A percentile compares a stretch with the other conserved stretches of the same genome.
phyloP scores from a whole-genome alignment of 495 filamentous ascomycete genomes.

The Talaromyces thailandensis region DNA sequence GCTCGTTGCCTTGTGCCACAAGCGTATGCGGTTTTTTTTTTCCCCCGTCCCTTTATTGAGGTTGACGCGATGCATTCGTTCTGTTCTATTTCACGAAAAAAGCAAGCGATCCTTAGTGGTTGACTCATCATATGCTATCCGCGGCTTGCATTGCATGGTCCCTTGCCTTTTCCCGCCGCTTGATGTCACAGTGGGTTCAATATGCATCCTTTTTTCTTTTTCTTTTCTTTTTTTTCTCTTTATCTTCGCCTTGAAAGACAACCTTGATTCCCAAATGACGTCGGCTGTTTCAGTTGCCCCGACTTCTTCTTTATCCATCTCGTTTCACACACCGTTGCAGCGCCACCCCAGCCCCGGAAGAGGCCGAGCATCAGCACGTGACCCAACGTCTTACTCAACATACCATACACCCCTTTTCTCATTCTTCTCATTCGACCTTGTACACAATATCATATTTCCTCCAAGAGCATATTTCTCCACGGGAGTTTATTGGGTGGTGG shows the following conservation, averaged over 20 bases:
- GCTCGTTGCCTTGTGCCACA: not conserved
- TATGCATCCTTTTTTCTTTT: not conserved
- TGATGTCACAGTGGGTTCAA: conserved; percentile 5
- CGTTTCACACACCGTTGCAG: not conserved
- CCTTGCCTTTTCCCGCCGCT: conserved; percentile 3
- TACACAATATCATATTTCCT: not conserved
- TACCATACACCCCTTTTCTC: not conserved
- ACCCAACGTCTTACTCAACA: not conserved
- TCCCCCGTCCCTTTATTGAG: not conserved
- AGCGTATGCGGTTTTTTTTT: not conserved
- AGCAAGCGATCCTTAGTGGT: not conserved
- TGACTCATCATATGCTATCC: not conserved
- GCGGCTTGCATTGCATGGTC: conserved; percentile 1
- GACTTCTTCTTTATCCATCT: not conserved
- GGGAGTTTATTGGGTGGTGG: conserved; percentile 1
- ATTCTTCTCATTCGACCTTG: not conserved
- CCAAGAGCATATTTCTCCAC: not conserved
- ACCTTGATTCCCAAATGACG: not conserved
- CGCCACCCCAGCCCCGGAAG: not conserved
- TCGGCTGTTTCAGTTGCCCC: not conserved
- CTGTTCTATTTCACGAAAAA: not conserved
- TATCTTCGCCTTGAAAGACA: not conserved
- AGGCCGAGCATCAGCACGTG: not conserved
- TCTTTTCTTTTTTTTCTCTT: not conserved
- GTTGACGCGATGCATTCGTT: not conserved